Base-by-base conservation (phyloP, 2,329 filamentous ascomycete species). In the Pezicula neosporulosa region DNA sequence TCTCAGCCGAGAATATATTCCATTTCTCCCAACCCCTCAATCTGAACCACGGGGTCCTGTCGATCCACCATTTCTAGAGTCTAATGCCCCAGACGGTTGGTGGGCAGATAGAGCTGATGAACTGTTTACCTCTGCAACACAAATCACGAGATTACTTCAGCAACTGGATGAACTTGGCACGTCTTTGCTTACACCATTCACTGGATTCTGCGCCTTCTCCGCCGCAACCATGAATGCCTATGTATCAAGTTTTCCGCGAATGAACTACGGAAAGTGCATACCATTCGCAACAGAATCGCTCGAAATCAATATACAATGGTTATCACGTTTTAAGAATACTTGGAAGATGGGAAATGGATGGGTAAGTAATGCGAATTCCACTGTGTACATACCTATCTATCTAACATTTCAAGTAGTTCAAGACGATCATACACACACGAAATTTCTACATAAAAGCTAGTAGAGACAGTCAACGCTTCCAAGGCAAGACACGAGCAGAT, bases 171-270 rank as follows among this genome's bases (percentile, higher is more conserved):
- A 71, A 8, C 70, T 66, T 4, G 70, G 67, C 0, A 66, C 68
- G 0, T 63, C 67, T 1, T 59, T 74, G 0, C 62, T 67, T 52
- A 74, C 72, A 0, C 73, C 72, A 0, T 76, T 75, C 49, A 65
- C 71, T 0, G 73, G 72, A 0, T 74, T 76, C n/a, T 75, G 72
- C 48, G 69, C 69, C 2, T 76, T 76, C 36, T 74, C 72, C 0
- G 72, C 73, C 0, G 71, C 70, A 1, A 72, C 70, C 4, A 64
- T 74, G 45, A 74, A 73, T 24, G 54, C 72, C 0, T 75, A 75
- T 51, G 63, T 71, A 2, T 63, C 61, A 3, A 48, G 60, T 4
- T 76, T 74, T 24, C 73, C 73, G 0, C 61, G 62, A 2, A 75
- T 75, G 67, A 75, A 74, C 51, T 54, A 47, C 37, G 47, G 7